Evolutionary conservation across 257 asterid species (phyloP).

Genomic region (Nicotiana knightiana): DNA sequence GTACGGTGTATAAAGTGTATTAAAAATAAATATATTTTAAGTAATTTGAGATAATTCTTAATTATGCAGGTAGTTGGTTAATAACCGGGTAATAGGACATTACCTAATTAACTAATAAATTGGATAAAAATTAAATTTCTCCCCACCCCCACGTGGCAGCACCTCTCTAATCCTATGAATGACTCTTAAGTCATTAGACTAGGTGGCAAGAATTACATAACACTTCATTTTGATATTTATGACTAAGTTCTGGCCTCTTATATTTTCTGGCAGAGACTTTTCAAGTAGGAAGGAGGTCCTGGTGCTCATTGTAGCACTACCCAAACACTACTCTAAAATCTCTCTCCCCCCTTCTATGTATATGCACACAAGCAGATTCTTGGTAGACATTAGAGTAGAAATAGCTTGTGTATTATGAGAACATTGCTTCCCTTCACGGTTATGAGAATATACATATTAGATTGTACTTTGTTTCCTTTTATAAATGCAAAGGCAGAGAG

Average conservation of each 20-base stretch:
- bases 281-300: background rate
- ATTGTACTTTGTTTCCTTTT: background rate
- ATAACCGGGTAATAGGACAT: no score
- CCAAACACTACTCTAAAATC: background rate
- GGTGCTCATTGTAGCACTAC: background rate
- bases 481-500: conserved; percentile 52
- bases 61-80: no score
- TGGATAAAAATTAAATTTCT: no score
- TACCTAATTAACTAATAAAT: no score
- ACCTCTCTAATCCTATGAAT: no score
- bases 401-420: background rate
- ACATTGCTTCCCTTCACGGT: background rate
- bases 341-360: background rate
- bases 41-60: no score
- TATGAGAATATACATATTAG: background rate
- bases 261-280: background rate
- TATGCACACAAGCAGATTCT: background rate
- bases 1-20: no score
- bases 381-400: background rate
- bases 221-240: no score
- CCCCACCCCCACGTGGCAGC: no score
- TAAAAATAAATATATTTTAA: no score
- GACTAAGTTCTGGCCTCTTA: background rate
- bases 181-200: no score
- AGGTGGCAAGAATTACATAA: no score